Conservation (phyloP, 805 yeast genomes). For the Maudiozyma bulderi region DNA sequence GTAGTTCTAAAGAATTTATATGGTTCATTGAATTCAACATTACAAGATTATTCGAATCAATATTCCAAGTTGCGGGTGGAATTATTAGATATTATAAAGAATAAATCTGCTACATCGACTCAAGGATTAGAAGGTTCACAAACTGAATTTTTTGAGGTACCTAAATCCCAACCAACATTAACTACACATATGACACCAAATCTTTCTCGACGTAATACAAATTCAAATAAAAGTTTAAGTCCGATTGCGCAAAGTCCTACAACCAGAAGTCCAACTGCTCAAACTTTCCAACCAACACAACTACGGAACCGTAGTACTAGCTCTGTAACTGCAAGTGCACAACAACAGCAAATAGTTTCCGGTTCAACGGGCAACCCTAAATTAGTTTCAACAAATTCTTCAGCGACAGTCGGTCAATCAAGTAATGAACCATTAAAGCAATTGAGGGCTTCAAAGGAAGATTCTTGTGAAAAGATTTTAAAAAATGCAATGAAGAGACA, state of each 20-base stretch:
- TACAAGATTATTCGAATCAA: constrained; percentile 27
- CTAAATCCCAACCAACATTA: neutral
- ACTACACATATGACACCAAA: neutral
- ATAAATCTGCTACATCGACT: constrained; percentile 1
- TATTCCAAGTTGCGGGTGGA: constrained; percentile 23
- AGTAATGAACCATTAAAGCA: constrained; percentile 30
- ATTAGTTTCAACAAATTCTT: neutral
- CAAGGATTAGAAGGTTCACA: neutral
- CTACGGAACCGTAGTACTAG: neutral
- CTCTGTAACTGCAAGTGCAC: neutral
- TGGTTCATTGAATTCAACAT: constrained; percentile 16
- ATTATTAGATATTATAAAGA: constrained; percentile 23
- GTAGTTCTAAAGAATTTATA: constrained; percentile 21
- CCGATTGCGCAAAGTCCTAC: constrained; percentile 1
- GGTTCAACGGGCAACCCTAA: neutral
- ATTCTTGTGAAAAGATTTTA: constrained; percentile 78
- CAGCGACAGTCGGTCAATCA: neutral
- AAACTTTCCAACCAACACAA: neutral
- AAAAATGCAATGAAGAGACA: constrained; percentile 86
- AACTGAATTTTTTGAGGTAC: neutral
- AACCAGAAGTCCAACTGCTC: neutral
- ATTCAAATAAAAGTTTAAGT: neutral
- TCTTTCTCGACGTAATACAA: neutral
- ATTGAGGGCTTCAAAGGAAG: constrained; percentile 77
- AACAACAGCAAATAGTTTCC: neutral